These are phyloP conservation scores for Botrytis medusae DNA, from an alignment of 2,329 filamentous ascomycete genomes.

Conservation along the genomic window DNA sequence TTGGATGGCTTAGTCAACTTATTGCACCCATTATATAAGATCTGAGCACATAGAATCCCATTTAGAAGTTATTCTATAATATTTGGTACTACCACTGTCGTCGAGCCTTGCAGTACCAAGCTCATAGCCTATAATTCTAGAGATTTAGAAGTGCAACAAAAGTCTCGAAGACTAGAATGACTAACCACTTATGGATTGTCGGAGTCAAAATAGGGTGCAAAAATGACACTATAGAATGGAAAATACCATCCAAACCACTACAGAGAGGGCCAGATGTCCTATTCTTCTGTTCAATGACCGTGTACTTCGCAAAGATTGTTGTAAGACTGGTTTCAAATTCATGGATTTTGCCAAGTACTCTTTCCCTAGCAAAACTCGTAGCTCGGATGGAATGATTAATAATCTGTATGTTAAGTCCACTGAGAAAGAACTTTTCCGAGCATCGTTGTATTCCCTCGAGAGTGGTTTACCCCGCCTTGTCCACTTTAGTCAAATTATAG, in stretches of 20 bases:
- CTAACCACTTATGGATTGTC: neutral
- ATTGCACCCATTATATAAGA: neutral
- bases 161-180: neutral
- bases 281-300: neutral
- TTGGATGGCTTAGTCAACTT: neutral
- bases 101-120: neutral
- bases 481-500: neutral
- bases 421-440: neutral
- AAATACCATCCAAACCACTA: neutral
- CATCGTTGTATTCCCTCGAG: neutral
- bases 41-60: neutral
- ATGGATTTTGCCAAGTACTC: neutral
- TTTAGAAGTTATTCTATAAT: neutral
- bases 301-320: neutral
- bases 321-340: neutral
- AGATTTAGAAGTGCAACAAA: neutral
- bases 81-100: neutral
- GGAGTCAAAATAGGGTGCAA: neutral
- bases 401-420: neutral
- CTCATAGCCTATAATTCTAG: neutral
- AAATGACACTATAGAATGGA: neutral
- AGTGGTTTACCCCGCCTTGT: neutral
- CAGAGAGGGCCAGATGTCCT: neutral
- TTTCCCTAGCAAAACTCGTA: neutral
- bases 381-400: neutral